phyloP scores from a whole-genome alignment of 257 asterid species.

The Petrea volubilis region DNA sequence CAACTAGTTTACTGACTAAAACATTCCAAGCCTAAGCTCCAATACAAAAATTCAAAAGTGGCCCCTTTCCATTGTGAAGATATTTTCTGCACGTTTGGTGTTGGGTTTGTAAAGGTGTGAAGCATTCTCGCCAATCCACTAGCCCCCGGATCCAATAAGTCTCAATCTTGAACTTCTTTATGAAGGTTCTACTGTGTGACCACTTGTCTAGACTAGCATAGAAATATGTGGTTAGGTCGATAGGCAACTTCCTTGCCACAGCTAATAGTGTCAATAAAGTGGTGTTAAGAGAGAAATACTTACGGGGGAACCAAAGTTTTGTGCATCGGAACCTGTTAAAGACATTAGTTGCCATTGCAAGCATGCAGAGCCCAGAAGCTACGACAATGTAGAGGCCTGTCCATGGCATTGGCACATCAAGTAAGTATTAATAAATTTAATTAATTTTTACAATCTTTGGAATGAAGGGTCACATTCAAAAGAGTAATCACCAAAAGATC shows the following conservation, averaged over 20 bases:
- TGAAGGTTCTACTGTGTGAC: not conserved
- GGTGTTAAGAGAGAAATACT: conserved; percentile 38
- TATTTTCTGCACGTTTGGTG: conserved; percentile 15
- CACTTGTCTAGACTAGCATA: not conserved
- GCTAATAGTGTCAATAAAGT: conserved; percentile 38
- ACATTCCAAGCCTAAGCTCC: conserved; percentile 15
- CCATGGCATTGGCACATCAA: too few relatives aligned
- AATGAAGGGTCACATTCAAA: too few relatives aligned
- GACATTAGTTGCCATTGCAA: conserved; percentile 43
- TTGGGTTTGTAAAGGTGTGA: not conserved
- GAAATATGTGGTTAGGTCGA: conserved; percentile 40
- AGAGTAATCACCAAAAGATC: too few relatives aligned
- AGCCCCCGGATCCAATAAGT: conserved; percentile 27
- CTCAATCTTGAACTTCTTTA: not conserved
- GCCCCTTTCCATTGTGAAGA: conserved; percentile 2
- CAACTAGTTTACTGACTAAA: conserved; percentile 10
- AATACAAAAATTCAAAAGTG: conserved; percentile 5
- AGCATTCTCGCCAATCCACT: conserved; percentile 24
- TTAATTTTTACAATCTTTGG: too few relatives aligned
- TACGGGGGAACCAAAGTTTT: conserved; percentile 46
- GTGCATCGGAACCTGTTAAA: conserved; percentile 31
- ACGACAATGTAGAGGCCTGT: conserved; percentile 33
- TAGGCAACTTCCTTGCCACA: conserved; percentile 41
- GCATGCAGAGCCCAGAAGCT: conserved; percentile 32
- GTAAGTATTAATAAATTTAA: too few relatives aligned